Evolutionary conservation across 2,329 filamentous ascomycete genomes (phyloP).

Genomic region (Ophiosphaerella korrae): DNA sequence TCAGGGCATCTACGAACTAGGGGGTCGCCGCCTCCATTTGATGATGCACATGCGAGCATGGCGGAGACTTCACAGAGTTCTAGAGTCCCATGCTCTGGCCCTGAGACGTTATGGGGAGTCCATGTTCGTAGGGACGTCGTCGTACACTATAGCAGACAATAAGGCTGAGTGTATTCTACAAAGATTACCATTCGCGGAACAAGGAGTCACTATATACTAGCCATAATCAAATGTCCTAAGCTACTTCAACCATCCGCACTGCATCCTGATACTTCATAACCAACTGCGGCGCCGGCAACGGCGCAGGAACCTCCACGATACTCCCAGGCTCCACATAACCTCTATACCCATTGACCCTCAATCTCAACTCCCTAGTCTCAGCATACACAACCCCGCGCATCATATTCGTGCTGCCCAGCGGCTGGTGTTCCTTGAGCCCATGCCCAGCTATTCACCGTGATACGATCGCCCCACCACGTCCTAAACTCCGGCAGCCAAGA

Average conservation of each 20-base stretch:
- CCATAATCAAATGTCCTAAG: neutral
- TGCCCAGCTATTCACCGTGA: conserved; percentile 50
- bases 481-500: conserved; percentile 48
- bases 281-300: conserved; percentile 22
- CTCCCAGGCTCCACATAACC: conserved; percentile 47
- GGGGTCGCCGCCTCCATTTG: too few species aligned
- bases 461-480: conserved; percentile 49
- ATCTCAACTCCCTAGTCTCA: conserved; percentile 47
- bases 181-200: too few species aligned
- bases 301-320: conserved; percentile 45
- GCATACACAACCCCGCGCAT: conserved; percentile 51
- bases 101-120: too few species aligned
- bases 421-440: conserved; percentile 47
- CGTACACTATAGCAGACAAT: too few species aligned
- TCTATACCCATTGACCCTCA: conserved; percentile 48
- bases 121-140: too few species aligned
- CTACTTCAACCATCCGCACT: conserved; percentile 20
- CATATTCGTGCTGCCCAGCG: conserved; percentile 48
- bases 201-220: too few species aligned
- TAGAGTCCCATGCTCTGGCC: too few species aligned
- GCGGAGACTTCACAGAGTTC: too few species aligned
- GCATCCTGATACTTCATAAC: conserved; percentile 21
- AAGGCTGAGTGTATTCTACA: neutral
- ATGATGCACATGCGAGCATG: too few species aligned
- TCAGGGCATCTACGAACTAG: too few species aligned